Evolutionary conservation across 2,329 filamentous ascomycete genomes (phyloP).

Genomic region (Trichoderma polysporum): DNA sequence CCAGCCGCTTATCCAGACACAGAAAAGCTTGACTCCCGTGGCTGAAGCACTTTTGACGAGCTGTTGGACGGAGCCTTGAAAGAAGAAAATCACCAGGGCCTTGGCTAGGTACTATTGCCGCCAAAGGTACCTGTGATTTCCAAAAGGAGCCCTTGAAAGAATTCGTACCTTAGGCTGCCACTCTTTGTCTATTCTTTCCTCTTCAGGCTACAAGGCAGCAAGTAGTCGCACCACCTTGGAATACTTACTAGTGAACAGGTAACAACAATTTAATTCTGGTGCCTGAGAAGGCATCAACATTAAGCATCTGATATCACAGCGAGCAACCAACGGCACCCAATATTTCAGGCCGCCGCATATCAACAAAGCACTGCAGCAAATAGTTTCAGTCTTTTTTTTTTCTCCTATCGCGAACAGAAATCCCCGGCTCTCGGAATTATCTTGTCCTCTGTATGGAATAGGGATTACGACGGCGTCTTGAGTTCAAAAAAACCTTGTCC

Average conservation of each 20-base stretch:
- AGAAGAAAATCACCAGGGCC: neutral
- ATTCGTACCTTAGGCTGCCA: neutral
- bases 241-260: neutral
- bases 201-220: neutral
- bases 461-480: no score
- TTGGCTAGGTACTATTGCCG: no score
- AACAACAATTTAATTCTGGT: neutral
- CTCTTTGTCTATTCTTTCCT: neutral
- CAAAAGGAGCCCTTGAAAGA: neutral
- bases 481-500: neutral
- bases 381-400: neutral
- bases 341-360: neutral
- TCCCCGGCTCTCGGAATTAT: neutral
- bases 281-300: conserved; percentile 11
- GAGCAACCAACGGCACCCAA: neutral
- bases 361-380: neutral
- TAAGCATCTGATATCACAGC: neutral
- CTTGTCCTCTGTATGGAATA: neutral
- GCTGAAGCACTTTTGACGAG: conserved; percentile 13
- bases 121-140: conserved; percentile 1
- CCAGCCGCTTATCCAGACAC: neutral
- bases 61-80: neutral
- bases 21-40: neutral
- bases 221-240: neutral
- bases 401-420: neutral